Evolutionary conservation across 78 protist genomes (phyloP).

Genomic region (Dictyostelium firmibasis): DNA sequence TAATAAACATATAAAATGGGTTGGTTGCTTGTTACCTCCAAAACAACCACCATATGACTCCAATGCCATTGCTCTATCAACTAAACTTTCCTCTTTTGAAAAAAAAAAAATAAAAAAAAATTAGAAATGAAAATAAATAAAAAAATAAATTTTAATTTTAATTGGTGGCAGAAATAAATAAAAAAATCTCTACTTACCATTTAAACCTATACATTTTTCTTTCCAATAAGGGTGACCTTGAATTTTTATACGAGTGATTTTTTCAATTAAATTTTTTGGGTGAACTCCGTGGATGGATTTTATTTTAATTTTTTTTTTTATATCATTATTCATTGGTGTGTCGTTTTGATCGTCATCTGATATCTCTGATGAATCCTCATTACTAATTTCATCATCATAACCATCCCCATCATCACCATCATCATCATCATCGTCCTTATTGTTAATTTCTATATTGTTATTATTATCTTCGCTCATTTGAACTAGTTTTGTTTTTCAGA

Average conservation of each 20-base stretch:
- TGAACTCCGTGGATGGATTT: slow-evolving; percentile 60
- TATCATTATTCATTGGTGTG: not conserved
- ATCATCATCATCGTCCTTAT: not conserved
- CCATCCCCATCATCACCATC: not conserved
- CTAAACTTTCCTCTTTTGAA: slow-evolving; percentile 83
- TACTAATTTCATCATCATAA: not conserved
- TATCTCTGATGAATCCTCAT: not conserved
- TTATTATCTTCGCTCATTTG: not conserved
- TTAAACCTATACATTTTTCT: slow-evolving; percentile 97
- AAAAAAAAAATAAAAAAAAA: too few relatives aligned
- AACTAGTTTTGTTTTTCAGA: too few relatives aligned
- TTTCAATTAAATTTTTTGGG: slow-evolving; percentile 91
- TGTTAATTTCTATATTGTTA: not conserved
- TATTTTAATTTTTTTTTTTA: not conserved
- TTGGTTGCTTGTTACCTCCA: slow-evolving; percentile 93
- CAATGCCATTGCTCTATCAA: slow-evolving; percentile 95
- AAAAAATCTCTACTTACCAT: slow-evolving; percentile 40
- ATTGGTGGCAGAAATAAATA: too few relatives aligned
- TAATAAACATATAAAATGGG: slow-evolving; percentile 93
- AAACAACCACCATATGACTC: slow-evolving; percentile 91
- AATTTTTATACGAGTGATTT: slow-evolving; percentile 91
- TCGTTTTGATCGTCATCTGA: not conserved
- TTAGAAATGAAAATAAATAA: not conserved
- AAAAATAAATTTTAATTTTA: not conserved
- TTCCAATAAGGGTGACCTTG: slow-evolving; percentile 94